phyloP scores from a whole-genome alignment of 2,329 filamentous ascomycete species.

The Hymenoscyphus scutula region DNA sequence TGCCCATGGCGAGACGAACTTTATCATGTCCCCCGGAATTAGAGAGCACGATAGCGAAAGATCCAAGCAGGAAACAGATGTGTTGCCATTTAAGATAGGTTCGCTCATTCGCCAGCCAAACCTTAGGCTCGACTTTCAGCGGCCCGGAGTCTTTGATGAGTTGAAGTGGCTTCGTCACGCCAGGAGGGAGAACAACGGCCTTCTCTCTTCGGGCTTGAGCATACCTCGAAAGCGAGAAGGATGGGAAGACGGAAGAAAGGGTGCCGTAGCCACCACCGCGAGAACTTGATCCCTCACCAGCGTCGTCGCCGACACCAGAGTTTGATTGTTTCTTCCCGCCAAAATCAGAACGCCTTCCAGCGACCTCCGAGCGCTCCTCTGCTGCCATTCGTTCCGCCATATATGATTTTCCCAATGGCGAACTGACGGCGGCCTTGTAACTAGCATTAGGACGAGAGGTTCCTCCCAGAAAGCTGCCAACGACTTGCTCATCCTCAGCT shows the following conservation, averaged over 20 bases:
- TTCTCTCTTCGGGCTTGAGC: constrained; percentile 54
- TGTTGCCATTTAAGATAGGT: constrained; percentile 99
- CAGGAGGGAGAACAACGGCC: constrained; percentile 67
- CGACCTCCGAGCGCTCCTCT: constrained; percentile 36
- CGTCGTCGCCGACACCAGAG: constrained; percentile 32
- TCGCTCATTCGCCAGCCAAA: constrained; percentile 97
- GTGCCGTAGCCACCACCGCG: constrained; percentile 48
- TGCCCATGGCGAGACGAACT: constrained; percentile 75
- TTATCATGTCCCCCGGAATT: constrained; percentile 79
- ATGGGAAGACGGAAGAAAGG: constrained; percentile 73
- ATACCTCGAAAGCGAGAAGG: constrained; percentile 79
- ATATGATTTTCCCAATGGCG: constrained; percentile 66
- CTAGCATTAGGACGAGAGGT: constrained; percentile 42
- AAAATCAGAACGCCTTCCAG: constrained; percentile 33
- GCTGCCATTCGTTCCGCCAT: constrained; percentile 54
- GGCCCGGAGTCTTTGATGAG: constrained; percentile 96
- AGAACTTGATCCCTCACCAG: constrained; percentile 38
- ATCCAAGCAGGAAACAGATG: constrained; percentile 82
- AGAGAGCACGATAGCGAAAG: constrained; percentile 79
- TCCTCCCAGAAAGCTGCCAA: constrained; percentile 83
- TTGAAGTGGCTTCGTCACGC: constrained; percentile 77
- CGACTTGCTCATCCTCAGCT: constrained; percentile 82
- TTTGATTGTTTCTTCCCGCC: constrained; percentile 22
- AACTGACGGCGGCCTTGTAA: constrained; percentile 62
- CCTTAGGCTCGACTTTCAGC: constrained; percentile 92